Conservation (phyloP, 2,329 filamentous ascomycete species). For the Xylaria sp. region DNA sequence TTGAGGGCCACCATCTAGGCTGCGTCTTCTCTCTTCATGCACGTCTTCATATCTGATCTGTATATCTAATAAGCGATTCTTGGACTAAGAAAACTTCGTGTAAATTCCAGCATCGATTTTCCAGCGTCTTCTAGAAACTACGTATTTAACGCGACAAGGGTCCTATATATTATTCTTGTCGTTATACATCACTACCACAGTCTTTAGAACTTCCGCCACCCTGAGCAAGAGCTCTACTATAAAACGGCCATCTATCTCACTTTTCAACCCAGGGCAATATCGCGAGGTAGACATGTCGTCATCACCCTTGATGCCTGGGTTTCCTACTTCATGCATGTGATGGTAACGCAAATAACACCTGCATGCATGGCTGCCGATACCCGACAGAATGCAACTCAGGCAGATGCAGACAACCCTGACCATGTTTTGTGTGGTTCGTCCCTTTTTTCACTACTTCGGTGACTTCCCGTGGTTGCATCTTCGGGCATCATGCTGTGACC, state of each 20-base stretch:
- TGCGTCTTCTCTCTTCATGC: not conserved
- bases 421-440: constrained; percentile 18
- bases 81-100: not conserved
- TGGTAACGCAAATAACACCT: constrained; percentile 30
- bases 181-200: not conserved
- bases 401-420: constrained; percentile 34
- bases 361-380: constrained; percentile 32
- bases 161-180: not conserved
- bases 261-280: not conserved
- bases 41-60: not conserved
- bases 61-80: not conserved
- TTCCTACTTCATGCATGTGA: constrained; percentile 33
- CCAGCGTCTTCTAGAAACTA: not conserved
- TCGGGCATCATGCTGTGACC: constrained; percentile 9
- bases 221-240: not conserved
- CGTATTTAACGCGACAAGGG: not conserved
- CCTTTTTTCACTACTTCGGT: constrained; percentile 6
- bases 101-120: not conserved
- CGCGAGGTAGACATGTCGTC: constrained; percentile 16
- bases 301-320: constrained; percentile 8
- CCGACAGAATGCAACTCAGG: constrained; percentile 35
- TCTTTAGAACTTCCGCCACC: not conserved
- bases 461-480: constrained; percentile 15
- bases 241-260: constrained; percentile 18
- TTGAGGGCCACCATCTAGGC: not conserved